A percentile compares a stretch with the other conserved stretches of the same genome.
Evolutionary conservation across 805 yeast species (phyloP).

Genomic region (Limtongozyma cylindracea): DNA sequence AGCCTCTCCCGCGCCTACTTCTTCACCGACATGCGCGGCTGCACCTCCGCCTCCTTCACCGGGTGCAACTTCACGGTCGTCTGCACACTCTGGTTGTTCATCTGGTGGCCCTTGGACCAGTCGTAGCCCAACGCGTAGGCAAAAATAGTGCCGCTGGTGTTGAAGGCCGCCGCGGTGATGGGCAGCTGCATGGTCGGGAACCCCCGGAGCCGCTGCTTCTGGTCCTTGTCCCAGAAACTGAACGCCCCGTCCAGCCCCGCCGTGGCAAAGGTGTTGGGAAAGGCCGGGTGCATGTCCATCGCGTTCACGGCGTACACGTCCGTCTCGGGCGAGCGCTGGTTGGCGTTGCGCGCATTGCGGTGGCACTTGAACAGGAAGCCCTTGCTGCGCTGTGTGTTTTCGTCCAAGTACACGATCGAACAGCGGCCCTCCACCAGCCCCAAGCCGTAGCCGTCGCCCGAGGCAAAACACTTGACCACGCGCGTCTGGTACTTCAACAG

Average conservation of each 20-base stretch:
- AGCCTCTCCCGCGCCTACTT: neutral
- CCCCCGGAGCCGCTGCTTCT: conserved; percentile 64
- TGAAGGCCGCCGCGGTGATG: conserved; percentile 59
- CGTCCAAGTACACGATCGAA: conserved; percentile 81
- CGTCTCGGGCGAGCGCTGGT: conserved; percentile 18
- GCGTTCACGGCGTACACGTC: conserved; percentile 60
- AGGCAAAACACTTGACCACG: conserved; percentile 61
- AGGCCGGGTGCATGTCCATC: conserved; percentile 66
- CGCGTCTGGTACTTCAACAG: conserved; percentile 85
- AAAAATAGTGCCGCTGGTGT: conserved; percentile 57
- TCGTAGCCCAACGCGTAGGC: conserved; percentile 90
- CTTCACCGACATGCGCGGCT: conserved; percentile 14
- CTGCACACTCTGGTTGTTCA: conserved; percentile 52
- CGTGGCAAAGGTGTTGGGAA: conserved; percentile 81
- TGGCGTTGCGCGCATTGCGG: conserved; percentile 13
- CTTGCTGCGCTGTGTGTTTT: conserved; percentile 36
- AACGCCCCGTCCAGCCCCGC: conserved; percentile 90
- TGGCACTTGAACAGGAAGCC: conserved; percentile 93
- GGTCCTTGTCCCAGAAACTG: conserved; percentile 90
- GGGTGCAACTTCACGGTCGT: conserved; percentile 64
- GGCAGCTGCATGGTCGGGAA: conserved; percentile 44
- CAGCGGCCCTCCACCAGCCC: conserved; percentile 93
- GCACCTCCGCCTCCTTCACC: conserved; percentile 66
- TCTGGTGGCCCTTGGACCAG: conserved; percentile 82
- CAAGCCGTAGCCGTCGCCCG: conserved; percentile 77